Percentiles rank a stretch among this genome's conserved stretches.
phyloP scores from a whole-genome alignment of 257 asterid species.

The Echites panduratus region DNA sequence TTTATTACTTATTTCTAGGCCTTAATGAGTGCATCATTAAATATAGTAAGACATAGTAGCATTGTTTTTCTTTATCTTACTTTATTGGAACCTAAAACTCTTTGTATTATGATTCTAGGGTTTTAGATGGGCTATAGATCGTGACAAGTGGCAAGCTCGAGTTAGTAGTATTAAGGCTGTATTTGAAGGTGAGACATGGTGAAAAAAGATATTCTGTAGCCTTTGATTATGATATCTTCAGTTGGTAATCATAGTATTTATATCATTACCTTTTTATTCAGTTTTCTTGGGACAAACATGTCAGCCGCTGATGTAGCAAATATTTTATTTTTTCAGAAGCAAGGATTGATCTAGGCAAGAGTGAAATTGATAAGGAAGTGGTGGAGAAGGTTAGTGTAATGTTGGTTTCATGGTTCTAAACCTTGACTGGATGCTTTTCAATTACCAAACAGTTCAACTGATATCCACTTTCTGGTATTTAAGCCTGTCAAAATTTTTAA shows the following conservation, averaged over 20 bases:
- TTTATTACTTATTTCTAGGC: not conserved
- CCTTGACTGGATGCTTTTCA: not conserved
- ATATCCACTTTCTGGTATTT: no score
- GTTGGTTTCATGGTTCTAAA: not conserved
- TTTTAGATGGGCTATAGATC: constrained; percentile 89
- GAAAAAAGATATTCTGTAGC: not conserved
- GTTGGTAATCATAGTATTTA: not conserved
- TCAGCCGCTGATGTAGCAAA: not conserved
- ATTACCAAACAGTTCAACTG: not conserved
- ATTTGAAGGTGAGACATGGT: constrained; percentile 58
- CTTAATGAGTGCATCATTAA: not conserved
- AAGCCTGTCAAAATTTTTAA: not conserved
- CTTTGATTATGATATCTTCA: not conserved
- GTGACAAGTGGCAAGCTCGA: constrained; percentile 85
- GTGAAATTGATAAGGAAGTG: constrained; percentile 59
- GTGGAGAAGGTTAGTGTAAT: constrained; percentile 64
- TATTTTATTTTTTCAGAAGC: constrained; percentile 57
- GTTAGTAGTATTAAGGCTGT: constrained; percentile 78
- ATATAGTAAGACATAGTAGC: not conserved
- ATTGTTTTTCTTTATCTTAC: not conserved
- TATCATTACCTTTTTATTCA: not conserved
- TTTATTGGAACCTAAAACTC: not conserved
- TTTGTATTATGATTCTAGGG: constrained; percentile 39
- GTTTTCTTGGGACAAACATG: not conserved
- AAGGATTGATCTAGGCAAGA: constrained; percentile 56